Evolutionary conservation across 2,329 filamentous ascomycete species (phyloP), one percentile per base, ranked within the genome.

Genomic region (Microdochium trichocladiopsis): DNA sequence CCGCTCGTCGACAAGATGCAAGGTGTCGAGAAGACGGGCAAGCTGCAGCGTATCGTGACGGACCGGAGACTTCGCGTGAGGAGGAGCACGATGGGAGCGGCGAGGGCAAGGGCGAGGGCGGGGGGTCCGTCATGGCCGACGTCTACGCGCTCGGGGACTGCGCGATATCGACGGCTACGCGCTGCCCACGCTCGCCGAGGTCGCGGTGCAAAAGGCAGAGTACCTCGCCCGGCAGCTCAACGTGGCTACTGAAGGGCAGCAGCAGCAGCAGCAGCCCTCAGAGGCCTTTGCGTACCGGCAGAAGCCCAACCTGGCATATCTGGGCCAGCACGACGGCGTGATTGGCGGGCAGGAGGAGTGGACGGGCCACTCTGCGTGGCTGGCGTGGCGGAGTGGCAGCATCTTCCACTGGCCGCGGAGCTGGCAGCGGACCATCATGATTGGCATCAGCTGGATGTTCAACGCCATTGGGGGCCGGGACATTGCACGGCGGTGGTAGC

Each of bases 301-400:
- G 45, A 68, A 65, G 48, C 62, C 65, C 0, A 58, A 68, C 14
- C 56, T 74, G 36, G 67, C 69, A 1, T 75, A 74, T 54, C 60
- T 73, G 23, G 72, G 72, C 2, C 56, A 61, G n/a, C 63, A 64
- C 14, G 72, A 74, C 53, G 72, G 72, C 0, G 64, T 75, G 41
- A 65, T 72, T 4, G 66, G 62, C 2, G 70, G 71, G 2, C 60
- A 63, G 23, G 56, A 64, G 5, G 63, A 70, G 21, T 74, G 68
- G 68, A 73, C 69, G 8, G 72, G 71, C 1, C 54, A 63, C 9
- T 59, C 61, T 22, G 72, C 72, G 2, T 75, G 72, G 72, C 33
- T 74, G 36, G 71, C 71, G 1, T 75, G 72, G 72, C 61, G 71
- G 49, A 66, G 63, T 48, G 68, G 68, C 2, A 67, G 61, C 41